These are phyloP conservation scores for Glycine tomentella DNA, from an alignment of 306 rosid species.

Conservation along the genomic window DNA sequence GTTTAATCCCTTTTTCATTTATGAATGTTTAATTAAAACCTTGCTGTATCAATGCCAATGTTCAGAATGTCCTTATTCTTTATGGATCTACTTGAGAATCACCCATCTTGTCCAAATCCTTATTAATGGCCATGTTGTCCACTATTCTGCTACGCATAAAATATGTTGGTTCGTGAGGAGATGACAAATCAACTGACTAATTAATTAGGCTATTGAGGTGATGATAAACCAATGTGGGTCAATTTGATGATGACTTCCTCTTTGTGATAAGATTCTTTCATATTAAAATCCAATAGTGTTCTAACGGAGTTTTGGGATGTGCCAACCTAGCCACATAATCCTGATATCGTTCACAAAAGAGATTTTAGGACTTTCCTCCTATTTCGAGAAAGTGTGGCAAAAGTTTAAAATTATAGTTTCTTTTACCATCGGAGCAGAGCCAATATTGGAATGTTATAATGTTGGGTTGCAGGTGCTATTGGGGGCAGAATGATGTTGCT, in stretches of 20 bases:
- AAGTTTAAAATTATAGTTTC: conserved; percentile 3
- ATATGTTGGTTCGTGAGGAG: neutral
- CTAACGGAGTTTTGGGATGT: no score
- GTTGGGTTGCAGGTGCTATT: neutral
- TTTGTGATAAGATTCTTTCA: conserved; percentile 16
- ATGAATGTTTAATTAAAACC: neutral
- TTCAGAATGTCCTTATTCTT: no score
- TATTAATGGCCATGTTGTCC: neutral
- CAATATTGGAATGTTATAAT: no score
- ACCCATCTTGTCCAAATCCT: neutral
- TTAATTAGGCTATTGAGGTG: conserved; percentile 17
- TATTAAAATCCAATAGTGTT: neutral
- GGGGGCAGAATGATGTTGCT: neutral
- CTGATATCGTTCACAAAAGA: no score
- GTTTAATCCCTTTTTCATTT: neutral
- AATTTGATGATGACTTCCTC: conserved; percentile 44
- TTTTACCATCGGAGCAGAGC: neutral
- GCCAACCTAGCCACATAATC: no score
- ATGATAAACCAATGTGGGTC: conserved; percentile 45
- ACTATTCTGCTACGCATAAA: neutral
- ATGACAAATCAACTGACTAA: conserved; percentile 12
- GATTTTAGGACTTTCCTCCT: conserved; percentile 14
- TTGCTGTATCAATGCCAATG: neutral
- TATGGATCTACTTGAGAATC: neutral
- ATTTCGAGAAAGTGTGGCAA: conserved; percentile 27